Conservation (phyloP, 1,139 yeast species). For the Debaryomyces coudertii region DNA sequence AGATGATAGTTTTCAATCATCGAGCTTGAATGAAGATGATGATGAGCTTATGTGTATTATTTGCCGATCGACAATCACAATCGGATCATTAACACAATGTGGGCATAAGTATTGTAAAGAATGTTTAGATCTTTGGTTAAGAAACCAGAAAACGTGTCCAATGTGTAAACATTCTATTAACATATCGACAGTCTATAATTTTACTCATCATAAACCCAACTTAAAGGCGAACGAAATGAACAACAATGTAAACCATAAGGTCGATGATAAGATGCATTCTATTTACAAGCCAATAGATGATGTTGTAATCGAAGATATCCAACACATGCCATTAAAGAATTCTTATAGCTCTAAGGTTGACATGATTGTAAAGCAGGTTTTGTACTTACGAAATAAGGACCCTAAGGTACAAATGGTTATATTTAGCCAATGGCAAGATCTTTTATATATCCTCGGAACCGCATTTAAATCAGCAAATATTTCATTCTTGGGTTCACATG, state of each 20-base stretch:
- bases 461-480: conserved; percentile 68
- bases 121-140: conserved; percentile 76
- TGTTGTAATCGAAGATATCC: conserved; percentile 46
- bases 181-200: conserved; percentile 56
- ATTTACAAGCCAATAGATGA: conserved; percentile 55
- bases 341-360: conserved; percentile 86
- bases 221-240: conserved; percentile 52
- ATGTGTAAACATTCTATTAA: conserved; percentile 63
- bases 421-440: conserved; percentile 86
- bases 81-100: conserved; percentile 82
- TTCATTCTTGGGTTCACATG: conserved; percentile 47
- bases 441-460: conserved; percentile 65
- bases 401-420: conserved; percentile 76
- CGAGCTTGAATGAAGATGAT: conserved; percentile 24
- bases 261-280: conserved; percentile 31
- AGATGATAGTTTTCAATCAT: conserved; percentile 13
- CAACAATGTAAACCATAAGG: conserved; percentile 17
- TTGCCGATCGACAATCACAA: conserved; percentile 67
- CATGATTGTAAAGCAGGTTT: conserved; percentile 71
- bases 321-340: conserved; percentile 41
- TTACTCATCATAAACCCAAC: conserved; percentile 52
- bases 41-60: conserved; percentile 66
- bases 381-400: conserved; percentile 61
- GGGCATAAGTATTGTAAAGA: conserved; percentile 87
- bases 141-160: conserved; percentile 64